These are phyloP conservation scores for Cymbidium sinense DNA, from an alignment of 106 monocot genomes.

Conservation along the genomic window DNA sequence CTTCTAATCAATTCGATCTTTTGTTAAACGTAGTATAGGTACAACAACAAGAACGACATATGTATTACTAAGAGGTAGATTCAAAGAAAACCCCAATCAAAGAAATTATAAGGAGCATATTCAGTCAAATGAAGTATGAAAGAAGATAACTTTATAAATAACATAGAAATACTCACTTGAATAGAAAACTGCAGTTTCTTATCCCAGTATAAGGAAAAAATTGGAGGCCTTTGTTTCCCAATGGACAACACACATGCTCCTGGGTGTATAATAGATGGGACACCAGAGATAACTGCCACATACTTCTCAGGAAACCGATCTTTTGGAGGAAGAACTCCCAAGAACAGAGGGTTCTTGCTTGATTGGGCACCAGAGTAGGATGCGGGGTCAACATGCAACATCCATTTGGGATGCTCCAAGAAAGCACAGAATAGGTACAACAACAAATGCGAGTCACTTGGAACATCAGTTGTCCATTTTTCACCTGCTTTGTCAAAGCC, in stretches of 20 bases:
- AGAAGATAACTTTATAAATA: background rate
- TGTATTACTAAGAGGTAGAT: background rate
- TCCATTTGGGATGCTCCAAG: slow-evolving; percentile 96
- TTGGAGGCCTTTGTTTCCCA: slow-evolving; percentile 81
- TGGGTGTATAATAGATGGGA: slow-evolving; percentile 80
- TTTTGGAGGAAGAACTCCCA: slow-evolving; percentile 92
- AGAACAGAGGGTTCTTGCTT: slow-evolving; percentile 86
- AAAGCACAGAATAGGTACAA: slow-evolving; percentile 83
- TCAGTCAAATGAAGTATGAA: background rate
- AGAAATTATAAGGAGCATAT: background rate
- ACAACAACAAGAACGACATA: background rate
- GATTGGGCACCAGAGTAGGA: slow-evolving; percentile 77
- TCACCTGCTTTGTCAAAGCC: slow-evolving; percentile 42
- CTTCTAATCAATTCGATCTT: background rate
- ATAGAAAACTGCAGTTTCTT: slow-evolving; percentile 87
- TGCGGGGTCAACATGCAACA: slow-evolving; percentile 85
- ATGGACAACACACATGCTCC: slow-evolving; percentile 82
- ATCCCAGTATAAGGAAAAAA: slow-evolving; percentile 89
- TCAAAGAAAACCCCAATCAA: background rate
- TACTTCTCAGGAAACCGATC: slow-evolving; percentile 96
- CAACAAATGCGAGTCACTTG: slow-evolving; percentile 77
- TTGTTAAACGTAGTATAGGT: too few relatives aligned
- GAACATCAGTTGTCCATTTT: slow-evolving; percentile 67
- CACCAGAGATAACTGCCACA: slow-evolving; percentile 71
- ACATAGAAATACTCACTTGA: slow-evolving; percentile 45